Conservation (phyloP, 2,329 filamentous ascomycete genomes). For the Acephala macrosclerotiorum region DNA sequence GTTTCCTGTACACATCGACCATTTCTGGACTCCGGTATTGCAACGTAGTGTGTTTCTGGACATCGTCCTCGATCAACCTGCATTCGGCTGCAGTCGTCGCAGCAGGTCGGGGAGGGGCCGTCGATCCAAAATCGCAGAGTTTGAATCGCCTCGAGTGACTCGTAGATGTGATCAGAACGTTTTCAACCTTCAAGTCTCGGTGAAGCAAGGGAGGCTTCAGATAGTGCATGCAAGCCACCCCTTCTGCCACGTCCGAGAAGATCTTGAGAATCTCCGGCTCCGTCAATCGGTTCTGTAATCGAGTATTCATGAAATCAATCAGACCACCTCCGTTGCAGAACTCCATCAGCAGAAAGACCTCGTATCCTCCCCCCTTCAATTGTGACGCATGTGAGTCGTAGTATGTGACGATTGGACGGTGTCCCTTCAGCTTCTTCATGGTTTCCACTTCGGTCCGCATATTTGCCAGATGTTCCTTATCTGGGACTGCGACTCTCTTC, state of each 20-base stretch:
- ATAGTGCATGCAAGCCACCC: constrained; percentile 99
- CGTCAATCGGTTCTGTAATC: constrained; percentile 92
- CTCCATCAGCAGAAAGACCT: constrained; percentile 98
- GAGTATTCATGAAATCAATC: constrained; percentile 99
- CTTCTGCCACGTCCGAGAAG: constrained; percentile 94
- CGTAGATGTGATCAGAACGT: constrained; percentile 79
- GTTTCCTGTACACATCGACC: constrained; percentile 97
- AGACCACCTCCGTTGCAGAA: constrained; percentile 93
- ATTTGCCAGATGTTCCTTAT: constrained; percentile 91
- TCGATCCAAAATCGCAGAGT: constrained; percentile 96
- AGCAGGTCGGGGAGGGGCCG: constrained; percentile 82
- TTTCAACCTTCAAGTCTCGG: constrained; percentile 96
- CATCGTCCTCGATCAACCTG: constrained; percentile 91
- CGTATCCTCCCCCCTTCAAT: constrained; percentile 89
- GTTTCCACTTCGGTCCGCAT: constrained; percentile 99
- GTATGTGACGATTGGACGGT: constrained; percentile 95
- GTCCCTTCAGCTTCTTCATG: constrained; percentile 99
- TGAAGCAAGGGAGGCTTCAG: constrained; percentile 92
- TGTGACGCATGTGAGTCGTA: constrained; percentile 98
- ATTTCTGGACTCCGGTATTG: constrained; percentile 98
- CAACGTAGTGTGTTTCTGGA: constrained; percentile 95
- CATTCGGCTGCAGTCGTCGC: constrained; percentile 89
- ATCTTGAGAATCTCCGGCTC: constrained; percentile 98
- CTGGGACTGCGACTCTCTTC: constrained; percentile 91
- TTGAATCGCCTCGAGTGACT: constrained; percentile 82